Evolutionary conservation across 73 alveolate genomes (phyloP).

Genomic region (Paramecium tetraurelia): DNA sequence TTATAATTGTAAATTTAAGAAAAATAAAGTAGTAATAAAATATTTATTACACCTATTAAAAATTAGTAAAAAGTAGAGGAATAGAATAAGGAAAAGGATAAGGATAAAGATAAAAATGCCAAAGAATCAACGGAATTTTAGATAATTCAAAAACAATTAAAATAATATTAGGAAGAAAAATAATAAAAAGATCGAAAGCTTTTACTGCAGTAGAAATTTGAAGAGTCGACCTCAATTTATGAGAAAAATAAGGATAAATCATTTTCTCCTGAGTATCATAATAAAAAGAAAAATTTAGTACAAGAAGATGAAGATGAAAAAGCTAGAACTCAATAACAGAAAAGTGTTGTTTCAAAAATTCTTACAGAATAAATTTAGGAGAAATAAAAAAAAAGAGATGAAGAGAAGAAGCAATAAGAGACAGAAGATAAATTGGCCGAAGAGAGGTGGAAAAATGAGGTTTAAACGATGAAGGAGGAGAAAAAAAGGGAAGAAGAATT

Average conservation of each 20-base stretch:
- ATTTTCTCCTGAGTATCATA: background rate
- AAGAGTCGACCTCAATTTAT: background rate
- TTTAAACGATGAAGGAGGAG: background rate
- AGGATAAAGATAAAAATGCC: background rate
- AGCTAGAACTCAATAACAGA: background rate
- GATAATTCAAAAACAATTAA: background rate
- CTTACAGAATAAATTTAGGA: background rate
- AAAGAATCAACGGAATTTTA: background rate
- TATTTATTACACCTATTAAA: background rate
- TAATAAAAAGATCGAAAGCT: background rate
- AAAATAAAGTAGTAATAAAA: background rate
- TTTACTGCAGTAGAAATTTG: background rate
- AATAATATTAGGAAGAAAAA: constrained; percentile 5
- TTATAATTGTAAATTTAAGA: background rate
- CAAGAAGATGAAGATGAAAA: background rate
- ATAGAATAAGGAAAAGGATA: background rate
- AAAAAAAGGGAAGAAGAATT: background rate
- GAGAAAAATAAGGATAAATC: background rate
- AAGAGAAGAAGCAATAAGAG: background rate
- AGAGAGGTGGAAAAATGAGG: background rate
- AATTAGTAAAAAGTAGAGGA: background rate
- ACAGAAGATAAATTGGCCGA: background rate
- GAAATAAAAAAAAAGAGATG: background rate
- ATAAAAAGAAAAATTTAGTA: background rate
- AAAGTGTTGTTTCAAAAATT: background rate